Evolutionary conservation across 2,329 filamentous ascomycete genomes (phyloP), one percentile per base, ranked within the genome.

Genomic region (Talaromyces sp.): DNA sequence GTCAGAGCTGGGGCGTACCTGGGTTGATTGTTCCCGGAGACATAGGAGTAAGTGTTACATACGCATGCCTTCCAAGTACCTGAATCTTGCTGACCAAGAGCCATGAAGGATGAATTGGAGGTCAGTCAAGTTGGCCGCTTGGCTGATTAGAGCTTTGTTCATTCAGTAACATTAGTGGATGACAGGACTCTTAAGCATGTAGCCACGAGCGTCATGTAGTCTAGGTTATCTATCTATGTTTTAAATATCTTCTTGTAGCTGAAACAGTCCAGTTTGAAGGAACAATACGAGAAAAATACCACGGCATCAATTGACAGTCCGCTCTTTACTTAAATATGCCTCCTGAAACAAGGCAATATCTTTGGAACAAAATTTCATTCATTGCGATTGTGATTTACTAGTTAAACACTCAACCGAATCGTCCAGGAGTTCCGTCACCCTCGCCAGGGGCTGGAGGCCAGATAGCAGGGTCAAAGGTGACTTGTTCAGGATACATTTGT

Each of bases 11-110:
- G 56, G 56, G 41, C 11, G 35, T 52, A 17, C 7, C 43, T 26
- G 43, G 27, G 29, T 35, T 58, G 46, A 58, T 58, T 52, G 17
- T 52, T 29, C 56, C 56, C 6, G 56, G 56, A n/a, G 56, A 58
- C 19, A n/a, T 58, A 24, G 8, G 21, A 19, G 56, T 58, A 17
- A 26, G 56, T 41, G 17, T 38, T 41, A 32, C 21, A 17, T 38
- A 17, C 29, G 9, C 29, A 13, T 13, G n/a, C n/a, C n/a, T n/a
- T n/a, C n/a, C n/a, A 10, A 10, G 26, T 29, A n/a, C n/a, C 2
- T 10, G 14, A n/a, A 32, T 0, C 5, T 49, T 13, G 9, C 51
- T 53, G 26, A 53, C 24, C 17, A 32, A n/a, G 8, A 29, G 4
- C 13, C 9, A 32, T 17, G 3, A 17, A 53, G 51, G 51, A 53